Percentiles rank a stretch among this genome's conserved stretches.
phyloP scores from a whole-genome alignment of 1,139 yeast genomes.

The Protomyces macrosporus region DNA sequence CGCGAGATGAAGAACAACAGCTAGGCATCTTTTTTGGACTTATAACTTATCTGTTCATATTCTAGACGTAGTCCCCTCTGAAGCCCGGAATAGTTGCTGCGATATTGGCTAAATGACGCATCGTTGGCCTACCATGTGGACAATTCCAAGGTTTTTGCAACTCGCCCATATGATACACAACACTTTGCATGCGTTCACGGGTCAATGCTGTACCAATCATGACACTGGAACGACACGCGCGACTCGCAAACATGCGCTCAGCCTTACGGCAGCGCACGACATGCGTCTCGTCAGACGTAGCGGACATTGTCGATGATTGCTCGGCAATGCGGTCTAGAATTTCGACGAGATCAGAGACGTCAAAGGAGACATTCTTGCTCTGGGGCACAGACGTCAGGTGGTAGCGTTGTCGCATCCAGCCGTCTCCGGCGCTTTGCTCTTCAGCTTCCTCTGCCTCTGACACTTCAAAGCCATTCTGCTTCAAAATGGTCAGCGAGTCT shows the following conservation, averaged over 20 bases:
- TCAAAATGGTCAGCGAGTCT: conserved; percentile 55
- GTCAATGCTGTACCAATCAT: conserved; percentile 82
- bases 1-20: conserved; percentile 60
- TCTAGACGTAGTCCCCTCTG: not conserved
- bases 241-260: conserved; percentile 79
- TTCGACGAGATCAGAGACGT: conserved; percentile 35
- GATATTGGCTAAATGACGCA: conserved; percentile 76
- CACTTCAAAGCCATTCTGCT: conserved; percentile 70
- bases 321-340: not conserved
- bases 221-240: conserved; percentile 88
- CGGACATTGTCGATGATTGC: conserved; percentile 34
- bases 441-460: conserved; percentile 48
- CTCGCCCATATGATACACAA: conserved; percentile 61
- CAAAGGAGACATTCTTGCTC: conserved; percentile 65
- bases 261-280: conserved; percentile 72
- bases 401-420: conserved; percentile 42
- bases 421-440: conserved; percentile 40
- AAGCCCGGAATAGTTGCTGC: conserved; percentile 1
- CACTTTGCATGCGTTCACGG: conserved; percentile 54
- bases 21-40: not conserved
- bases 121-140: conserved; percentile 97
- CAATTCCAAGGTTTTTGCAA: conserved; percentile 94
- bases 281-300: conserved; percentile 60
- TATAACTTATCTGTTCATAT: too few relatives aligned
- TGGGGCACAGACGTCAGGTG: conserved; percentile 61